These are phyloP conservation scores for Geoglossum glabrum DNA, from an alignment of 495 filamentous ascomycete species.

Conservation along the genomic window DNA sequence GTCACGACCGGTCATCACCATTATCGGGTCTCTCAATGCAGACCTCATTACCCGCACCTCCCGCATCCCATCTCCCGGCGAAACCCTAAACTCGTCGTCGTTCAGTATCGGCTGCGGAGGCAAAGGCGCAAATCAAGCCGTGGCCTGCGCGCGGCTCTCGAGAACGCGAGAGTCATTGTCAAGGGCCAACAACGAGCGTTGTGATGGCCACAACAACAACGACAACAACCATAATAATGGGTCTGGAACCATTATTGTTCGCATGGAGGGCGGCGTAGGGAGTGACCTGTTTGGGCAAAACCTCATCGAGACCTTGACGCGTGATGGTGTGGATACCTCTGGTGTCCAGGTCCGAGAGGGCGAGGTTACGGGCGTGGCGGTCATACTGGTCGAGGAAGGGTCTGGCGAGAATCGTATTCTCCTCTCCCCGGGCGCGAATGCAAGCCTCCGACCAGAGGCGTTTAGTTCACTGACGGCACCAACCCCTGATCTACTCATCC, in stretches of 20 bases:
- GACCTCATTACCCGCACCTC: slow-evolving; percentile 77
- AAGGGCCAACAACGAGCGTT: no score
- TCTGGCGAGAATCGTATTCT: slow-evolving; percentile 79
- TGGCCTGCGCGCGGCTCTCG: slow-evolving; percentile 50
- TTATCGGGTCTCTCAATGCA: slow-evolving; percentile 84
- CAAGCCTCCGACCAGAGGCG: slow-evolving; percentile 22
- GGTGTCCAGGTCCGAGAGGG: slow-evolving; percentile 28
- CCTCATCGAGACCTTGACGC: slow-evolving; percentile 22
- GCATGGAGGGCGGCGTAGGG: slow-evolving; percentile 75
- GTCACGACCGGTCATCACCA: slow-evolving; percentile 29
- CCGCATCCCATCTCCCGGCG: slow-evolving; percentile 62
- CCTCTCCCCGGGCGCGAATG: slow-evolving; percentile 63
- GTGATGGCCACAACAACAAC: no score
- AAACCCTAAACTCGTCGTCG: slow-evolving; percentile 64
- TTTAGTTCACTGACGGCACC: slow-evolving; percentile 21
- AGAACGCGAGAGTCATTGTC: slow-evolving; percentile 17
- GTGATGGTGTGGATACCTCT: slow-evolving; percentile 39
- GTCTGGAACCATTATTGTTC: slow-evolving; percentile 33
- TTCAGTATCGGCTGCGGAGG: slow-evolving; percentile 71
- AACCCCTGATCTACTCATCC: slow-evolving; percentile 45
- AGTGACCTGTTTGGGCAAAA: slow-evolving; percentile 38
- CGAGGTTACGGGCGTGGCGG: slow-evolving; percentile 54
- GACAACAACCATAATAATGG: slow-evolving; percentile 6
- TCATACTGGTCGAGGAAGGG: slow-evolving; percentile 58
- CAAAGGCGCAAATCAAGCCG: slow-evolving; percentile 92